Conservation (phyloP, 805 yeast species). For the Nakazawaea pomicola region DNA sequence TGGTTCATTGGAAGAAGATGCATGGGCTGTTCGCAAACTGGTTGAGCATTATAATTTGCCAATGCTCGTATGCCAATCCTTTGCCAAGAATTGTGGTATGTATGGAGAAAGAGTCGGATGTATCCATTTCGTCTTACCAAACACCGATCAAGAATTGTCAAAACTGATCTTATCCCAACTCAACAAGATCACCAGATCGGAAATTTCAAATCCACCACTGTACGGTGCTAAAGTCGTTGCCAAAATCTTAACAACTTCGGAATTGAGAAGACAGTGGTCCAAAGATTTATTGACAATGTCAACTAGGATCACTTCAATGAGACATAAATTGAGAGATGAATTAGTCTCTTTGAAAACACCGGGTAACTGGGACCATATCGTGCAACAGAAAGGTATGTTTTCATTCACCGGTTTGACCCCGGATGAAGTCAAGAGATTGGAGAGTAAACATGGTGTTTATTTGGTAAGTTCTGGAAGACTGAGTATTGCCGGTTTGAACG, state of each 20-base stretch:
- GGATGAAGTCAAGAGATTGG: constrained; percentile 73
- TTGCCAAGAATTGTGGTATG: constrained; percentile 95
- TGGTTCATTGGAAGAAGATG: constrained; percentile 79
- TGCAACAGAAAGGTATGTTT: constrained; percentile 92
- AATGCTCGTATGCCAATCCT: constrained; percentile 82
- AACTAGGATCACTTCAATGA: constrained; percentile 74
- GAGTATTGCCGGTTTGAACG: constrained; percentile 89
- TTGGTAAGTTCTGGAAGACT: constrained; percentile 83
- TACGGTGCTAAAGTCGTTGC: constrained; percentile 93
- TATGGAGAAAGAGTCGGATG: constrained; percentile 98
- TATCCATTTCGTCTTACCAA: constrained; percentile 65
- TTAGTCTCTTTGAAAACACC: constrained; percentile 69
- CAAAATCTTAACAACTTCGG: constrained; percentile 61
- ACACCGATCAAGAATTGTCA: constrained; percentile 35
- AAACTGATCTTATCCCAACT: constrained; percentile 71
- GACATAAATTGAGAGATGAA: constrained; percentile 57
- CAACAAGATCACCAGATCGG: constrained; percentile 70
- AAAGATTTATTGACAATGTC: constrained; percentile 84
- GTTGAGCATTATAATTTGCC: constrained; percentile 47
- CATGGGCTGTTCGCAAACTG: constrained; percentile 74
- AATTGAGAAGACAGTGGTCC: constrained; percentile 74
- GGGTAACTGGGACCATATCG: constrained; percentile 90
- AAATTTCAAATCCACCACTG: constrained; percentile 90
- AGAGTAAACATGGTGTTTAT: constrained; percentile 75
- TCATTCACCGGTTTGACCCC: constrained; percentile 84